Evolutionary conservation across 2,329 filamentous ascomycete species (phyloP).

Genomic region (Aureobasidium sp.): DNA sequence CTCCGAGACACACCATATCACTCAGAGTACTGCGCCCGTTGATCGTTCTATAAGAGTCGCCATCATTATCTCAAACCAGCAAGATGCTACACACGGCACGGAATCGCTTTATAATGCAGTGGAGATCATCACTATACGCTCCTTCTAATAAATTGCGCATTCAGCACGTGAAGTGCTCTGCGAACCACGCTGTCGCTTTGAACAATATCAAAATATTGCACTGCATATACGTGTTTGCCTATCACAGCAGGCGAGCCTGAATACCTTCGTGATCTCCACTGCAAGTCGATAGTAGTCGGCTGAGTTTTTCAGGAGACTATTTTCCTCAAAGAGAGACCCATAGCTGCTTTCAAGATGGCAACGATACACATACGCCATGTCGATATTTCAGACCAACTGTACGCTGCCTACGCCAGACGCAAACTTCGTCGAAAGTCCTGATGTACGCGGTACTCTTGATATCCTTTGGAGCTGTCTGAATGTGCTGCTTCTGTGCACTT

Average conservation of each 20-base stretch:
- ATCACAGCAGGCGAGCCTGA: not conserved
- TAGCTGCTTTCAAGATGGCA: not conserved
- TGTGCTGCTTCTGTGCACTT: constrained; percentile 8
- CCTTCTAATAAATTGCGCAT: not conserved
- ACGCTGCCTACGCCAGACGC: not conserved
- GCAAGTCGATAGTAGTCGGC: not conserved
- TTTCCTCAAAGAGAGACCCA: not conserved
- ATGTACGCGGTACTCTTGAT: constrained; percentile 8
- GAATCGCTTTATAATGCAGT: not conserved
- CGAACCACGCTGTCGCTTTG: not conserved
- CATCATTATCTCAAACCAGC: not conserved
- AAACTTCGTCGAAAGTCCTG: not conserved
- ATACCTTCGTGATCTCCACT: not conserved
- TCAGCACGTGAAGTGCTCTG: not conserved
- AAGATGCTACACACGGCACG: not conserved
- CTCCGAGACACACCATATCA: not conserved
- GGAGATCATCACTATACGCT: not conserved
- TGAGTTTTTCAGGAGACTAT: not conserved
- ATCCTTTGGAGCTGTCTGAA: constrained; percentile 9
- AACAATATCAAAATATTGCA: not conserved
- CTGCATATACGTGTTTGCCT: not conserved
- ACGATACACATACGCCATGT: not conserved
- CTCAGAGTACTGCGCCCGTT: not conserved
- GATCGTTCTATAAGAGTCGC: not conserved
- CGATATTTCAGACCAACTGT: not conserved